phyloP scores from a whole-genome alignment of 768 basidiomycete species.

The Naganishia antarctica region DNA sequence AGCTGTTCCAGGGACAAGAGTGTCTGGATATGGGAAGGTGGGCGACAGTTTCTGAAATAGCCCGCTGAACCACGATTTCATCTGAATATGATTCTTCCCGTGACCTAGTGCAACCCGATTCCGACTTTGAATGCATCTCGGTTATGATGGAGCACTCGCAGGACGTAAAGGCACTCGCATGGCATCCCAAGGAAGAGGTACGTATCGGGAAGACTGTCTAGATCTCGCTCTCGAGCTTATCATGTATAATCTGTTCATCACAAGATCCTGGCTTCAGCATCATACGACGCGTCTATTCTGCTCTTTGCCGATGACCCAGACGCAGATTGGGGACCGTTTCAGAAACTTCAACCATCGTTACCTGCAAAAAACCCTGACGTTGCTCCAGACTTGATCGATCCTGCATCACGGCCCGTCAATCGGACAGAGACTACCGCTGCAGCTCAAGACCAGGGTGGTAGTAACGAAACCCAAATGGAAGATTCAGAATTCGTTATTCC shows the following conservation, averaged over 20 bases:
- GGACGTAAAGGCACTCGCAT: conserved; percentile 90
- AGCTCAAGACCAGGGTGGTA: too few relatives aligned
- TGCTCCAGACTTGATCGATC: conserved; percentile 4
- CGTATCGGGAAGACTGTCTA: conserved; percentile 28
- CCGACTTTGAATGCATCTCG: conserved; percentile 88
- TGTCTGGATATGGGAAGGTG: conserved; percentile 99
- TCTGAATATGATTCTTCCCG: not conserved
- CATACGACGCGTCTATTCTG: conserved; percentile 94
- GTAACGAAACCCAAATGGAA: too few relatives aligned
- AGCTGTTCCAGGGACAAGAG: conserved; percentile 95
- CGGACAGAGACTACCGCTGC: too few relatives aligned
- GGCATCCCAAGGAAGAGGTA: conserved; percentile 95
- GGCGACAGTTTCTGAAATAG: conserved; percentile 28
- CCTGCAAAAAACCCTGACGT: conserved; percentile 21
- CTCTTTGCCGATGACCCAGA: conserved; percentile 87
- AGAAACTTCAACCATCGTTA: conserved; percentile 57
- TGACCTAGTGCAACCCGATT: conserved; percentile 78
- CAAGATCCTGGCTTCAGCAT: conserved; percentile 90
- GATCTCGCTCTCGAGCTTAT: not conserved
- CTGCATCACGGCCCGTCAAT: conserved; percentile 20
- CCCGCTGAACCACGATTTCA: not conserved
- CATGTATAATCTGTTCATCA: not conserved
- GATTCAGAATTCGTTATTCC: conserved; percentile 37
- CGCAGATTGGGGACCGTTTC: conserved; percentile 88
- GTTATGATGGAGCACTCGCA: conserved; percentile 96